Base-by-base conservation (phyloP, 306 rosid species). In the Crataegus laevigata region DNA sequence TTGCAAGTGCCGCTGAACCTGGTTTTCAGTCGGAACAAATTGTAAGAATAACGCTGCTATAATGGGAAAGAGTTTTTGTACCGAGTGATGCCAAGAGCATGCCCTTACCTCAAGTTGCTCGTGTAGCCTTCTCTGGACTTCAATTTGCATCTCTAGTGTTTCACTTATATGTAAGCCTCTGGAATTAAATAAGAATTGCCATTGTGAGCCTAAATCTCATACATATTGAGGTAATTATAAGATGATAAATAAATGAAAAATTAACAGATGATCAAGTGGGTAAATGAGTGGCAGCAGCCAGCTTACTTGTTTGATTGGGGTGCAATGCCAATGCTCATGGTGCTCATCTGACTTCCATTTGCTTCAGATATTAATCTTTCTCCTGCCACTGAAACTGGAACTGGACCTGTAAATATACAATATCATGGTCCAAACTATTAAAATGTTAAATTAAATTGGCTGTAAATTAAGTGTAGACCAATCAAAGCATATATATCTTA, bases 1-100 rank as follows among this genome's bases (percentile, higher is more conserved):
- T 72, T 93, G 98, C 38, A 93, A 88, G 88, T 90, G 96, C 77
- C 93, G 66, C 79, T 93, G 98, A 70, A 93, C 94, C 98, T 92
- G 21, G 54, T 47, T 47, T 47, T 47, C 8, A 66, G 77, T 66
- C 34, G 21, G 50, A 75, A 63, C 36, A 55, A 54, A 55, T 55
- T n/a, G 38, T 57, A 34, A 55, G 8, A 28, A 18, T 18, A 50
- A n/a, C 11, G 42, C 22, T 68, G 34, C 8, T 68, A 11, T 17
- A 47, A 14, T 4, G 54, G 54, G 54, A 47, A 47, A 1, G 54
- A 14, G 54, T 18, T 47, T 47, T 15, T 47, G 54, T 5, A 47
- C 21, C 15, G 54, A 47, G 54, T 15, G 52, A 4, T 14, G 17
- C 54, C 54, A 15, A 47, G 54, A 3, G 54, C 54, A 47, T 1